phyloP scores from a whole-genome alignment of 176 grass and related monocot species.

The Aegilops tauschii region DNA sequence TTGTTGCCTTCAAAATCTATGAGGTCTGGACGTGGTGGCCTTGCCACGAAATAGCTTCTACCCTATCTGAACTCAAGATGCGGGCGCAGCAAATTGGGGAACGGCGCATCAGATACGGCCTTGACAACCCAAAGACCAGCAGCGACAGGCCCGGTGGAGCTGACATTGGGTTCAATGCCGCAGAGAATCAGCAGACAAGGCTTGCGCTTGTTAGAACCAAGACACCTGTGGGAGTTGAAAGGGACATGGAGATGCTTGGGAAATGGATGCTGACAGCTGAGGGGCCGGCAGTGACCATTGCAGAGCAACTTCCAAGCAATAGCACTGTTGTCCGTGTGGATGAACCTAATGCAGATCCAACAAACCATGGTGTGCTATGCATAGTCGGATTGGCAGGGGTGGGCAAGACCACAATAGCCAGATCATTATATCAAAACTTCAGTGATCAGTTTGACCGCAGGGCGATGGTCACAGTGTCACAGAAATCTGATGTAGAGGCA shows the following conservation, averaged over 20 bases:
- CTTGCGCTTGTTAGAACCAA: background rate
- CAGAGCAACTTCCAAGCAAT: background rate
- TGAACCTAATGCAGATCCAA: background rate
- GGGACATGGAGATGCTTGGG: background rate
- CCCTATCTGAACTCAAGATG: background rate
- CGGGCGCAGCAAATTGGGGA: background rate
- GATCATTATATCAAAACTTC: background rate
- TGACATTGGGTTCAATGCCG: background rate
- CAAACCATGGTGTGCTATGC: background rate
- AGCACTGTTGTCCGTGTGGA: background rate
- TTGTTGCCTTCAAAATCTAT: background rate
- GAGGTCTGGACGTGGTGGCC: background rate
- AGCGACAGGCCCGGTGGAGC: background rate
- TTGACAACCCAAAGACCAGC: background rate
- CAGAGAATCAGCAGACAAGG: background rate
- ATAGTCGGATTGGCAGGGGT: background rate
- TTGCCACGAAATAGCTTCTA: background rate
- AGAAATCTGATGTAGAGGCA: background rate
- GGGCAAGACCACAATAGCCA: background rate
- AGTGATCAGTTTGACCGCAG: background rate
- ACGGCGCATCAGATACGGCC: background rate
- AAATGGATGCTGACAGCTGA: background rate
- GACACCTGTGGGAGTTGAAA: background rate
- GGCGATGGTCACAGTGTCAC: background rate
- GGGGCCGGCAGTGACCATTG: no score